Evolutionary conservation across 768 basidiomycete genomes (phyloP).

Genomic region (Botryobasidium botryosum): DNA sequence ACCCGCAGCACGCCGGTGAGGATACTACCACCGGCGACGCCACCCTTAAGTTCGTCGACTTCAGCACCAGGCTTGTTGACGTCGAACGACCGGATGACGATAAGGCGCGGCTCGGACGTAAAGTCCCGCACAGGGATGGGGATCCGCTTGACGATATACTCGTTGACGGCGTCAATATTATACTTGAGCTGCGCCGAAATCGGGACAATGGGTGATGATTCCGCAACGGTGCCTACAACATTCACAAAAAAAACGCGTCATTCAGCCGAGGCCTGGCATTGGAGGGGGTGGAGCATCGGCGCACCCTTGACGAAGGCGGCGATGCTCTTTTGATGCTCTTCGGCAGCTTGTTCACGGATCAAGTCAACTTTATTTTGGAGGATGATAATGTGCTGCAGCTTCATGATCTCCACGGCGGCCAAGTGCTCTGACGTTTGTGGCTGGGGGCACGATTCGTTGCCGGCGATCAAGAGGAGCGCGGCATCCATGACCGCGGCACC

Average conservation of each 20-base stretch:
- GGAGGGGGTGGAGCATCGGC: background rate
- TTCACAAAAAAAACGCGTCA: background rate
- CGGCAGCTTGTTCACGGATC: constrained; percentile 84
- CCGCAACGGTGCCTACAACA: constrained; percentile 76
- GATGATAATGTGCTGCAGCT: constrained; percentile 93
- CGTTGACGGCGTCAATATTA: constrained; percentile 98
- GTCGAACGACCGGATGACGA: constrained; percentile 98
- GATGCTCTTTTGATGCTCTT: constrained; percentile 95
- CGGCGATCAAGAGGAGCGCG: constrained; percentile 85
- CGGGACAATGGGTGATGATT: constrained; percentile 93
- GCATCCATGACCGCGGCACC: constrained; percentile 99
- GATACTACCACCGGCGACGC: constrained; percentile 95
- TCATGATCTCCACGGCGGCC: constrained; percentile 99
- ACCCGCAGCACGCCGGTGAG: constrained; percentile 81
- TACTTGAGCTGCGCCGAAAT: constrained; percentile 98
- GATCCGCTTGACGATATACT: constrained; percentile 94
- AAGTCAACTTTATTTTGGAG: constrained; percentile 98
- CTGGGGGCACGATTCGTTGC: constrained; percentile 97
- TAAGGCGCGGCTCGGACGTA: constrained; percentile 75
- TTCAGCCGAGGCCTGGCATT: background rate
- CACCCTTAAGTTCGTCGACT: constrained; percentile 93
- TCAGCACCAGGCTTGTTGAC: constrained; percentile 98
- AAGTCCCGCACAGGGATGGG: constrained; percentile 92
- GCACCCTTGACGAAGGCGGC: constrained; percentile 85
- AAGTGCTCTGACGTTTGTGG: constrained; percentile 98